Base-by-base conservation (phyloP, 2,329 filamentous ascomycete species). In the Trichoderma sp. region DNA sequence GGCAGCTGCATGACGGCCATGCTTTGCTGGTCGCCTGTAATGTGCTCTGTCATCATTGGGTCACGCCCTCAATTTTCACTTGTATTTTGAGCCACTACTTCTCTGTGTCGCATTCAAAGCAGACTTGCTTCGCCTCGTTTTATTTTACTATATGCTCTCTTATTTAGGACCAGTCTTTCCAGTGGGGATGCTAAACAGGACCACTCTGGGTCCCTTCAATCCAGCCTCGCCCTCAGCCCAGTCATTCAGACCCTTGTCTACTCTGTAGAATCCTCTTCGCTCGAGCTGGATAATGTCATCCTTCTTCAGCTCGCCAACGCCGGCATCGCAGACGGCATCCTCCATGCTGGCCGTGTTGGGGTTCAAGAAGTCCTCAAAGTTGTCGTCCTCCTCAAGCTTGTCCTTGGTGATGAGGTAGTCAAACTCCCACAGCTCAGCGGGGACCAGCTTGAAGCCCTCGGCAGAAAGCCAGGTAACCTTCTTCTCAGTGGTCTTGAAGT, bases 351-450 rank as follows among this genome's bases (percentile, higher is more conserved):
- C 92, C 0, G 95, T 97, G 73, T 91, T 87, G 29, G 91, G 89
- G 83, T 92, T 97, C 76, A 98, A 84, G 83, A 92, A 97, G 79
- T 97, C 92, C 84, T 97, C 95, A 18, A 97, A 87, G 66, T 93
- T 89, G 81, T 98, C 96, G 2, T 97, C 93, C 83, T 97, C 93
- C 83, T 95, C 94, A 33, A 98, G 89, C 82, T 97, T 95, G 83
- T 98, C 96, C 89, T 98, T 98, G 76, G 93, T 97, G 82, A 98
- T 93, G 66, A 98, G 89, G 86, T 97, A 96, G 85, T 98, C 96
- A 83, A 98, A 98, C 79, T 98, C 95, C 85, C 95, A 96, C 12
- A 98, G 89, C 84, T 98, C 94, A 27, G 97, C 92, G 8, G 92
- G 91, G 16, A 97, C 88, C 0, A 98, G 89, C 75, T 93, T 90